These are phyloP conservation scores for Cladosporium sp. DNA, from an alignment of 2,329 filamentous ascomycete species.

Conservation along the genomic window DNA sequence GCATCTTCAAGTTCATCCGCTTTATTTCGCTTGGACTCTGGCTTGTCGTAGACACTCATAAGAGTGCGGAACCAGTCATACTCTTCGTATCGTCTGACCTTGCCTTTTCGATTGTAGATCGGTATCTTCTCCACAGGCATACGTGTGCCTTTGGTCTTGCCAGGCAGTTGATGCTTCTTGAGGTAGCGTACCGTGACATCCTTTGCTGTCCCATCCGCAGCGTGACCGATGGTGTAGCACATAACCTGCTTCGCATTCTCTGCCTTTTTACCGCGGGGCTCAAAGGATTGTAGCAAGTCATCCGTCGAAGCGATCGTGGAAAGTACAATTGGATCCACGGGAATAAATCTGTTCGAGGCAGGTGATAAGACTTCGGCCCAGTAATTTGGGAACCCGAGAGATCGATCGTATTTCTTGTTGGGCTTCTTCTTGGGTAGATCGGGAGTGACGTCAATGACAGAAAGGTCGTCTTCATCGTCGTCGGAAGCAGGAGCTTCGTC, in stretches of 20 bases:
- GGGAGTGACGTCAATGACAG: slow-evolving; percentile 54
- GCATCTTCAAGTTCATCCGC: slow-evolving; percentile 76
- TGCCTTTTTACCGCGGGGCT: slow-evolving; percentile 76
- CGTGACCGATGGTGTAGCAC: slow-evolving; percentile 81
- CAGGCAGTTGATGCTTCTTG: slow-evolving; percentile 74
- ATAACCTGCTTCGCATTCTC: slow-evolving; percentile 86
- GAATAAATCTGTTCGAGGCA: slow-evolving; percentile 70
- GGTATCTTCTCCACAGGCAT: slow-evolving; percentile 76
- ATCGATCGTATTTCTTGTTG: slow-evolving; percentile 61
- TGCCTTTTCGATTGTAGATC: slow-evolving; percentile 71
- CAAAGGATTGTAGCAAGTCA: slow-evolving; percentile 69
- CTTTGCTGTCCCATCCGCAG: slow-evolving; percentile 81
- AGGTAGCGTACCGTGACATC: slow-evolving; percentile 92
- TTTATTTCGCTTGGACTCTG: slow-evolving; percentile 54
- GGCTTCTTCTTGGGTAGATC: slow-evolving; percentile 38
- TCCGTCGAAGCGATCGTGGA: slow-evolving; percentile 68
- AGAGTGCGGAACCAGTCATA: slow-evolving; percentile 85
- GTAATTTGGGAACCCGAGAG: slow-evolving; percentile 80
- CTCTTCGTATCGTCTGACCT: slow-evolving; percentile 69
- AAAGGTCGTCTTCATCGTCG: slow-evolving; percentile 52
- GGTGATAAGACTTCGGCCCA: slow-evolving; percentile 90
- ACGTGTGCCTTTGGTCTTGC: slow-evolving; percentile 81
- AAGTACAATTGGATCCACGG: slow-evolving; percentile 70
- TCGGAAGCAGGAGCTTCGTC: slow-evolving; percentile 34
- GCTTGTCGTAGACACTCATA: slow-evolving; percentile 67